phyloP scores from a whole-genome alignment of 306 rosid species.

The Comarum palustre region DNA sequence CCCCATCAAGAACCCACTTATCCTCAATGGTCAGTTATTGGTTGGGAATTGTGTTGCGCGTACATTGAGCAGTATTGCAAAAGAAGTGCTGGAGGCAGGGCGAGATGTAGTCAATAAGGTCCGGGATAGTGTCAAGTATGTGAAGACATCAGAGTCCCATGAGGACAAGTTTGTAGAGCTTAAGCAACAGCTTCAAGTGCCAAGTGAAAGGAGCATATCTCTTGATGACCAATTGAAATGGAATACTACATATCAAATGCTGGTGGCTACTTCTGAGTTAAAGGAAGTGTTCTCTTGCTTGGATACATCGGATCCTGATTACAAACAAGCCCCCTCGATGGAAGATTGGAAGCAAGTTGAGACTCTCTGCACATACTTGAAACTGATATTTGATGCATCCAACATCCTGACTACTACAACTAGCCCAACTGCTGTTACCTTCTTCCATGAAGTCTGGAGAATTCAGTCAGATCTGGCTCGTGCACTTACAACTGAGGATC shows the following conservation, averaged over 20 bases:
- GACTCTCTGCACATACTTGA: slow-evolving; percentile 62
- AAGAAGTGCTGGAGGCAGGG: slow-evolving; percentile 54
- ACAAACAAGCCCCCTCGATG: slow-evolving; percentile 64
- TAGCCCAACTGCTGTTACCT: slow-evolving; percentile 61
- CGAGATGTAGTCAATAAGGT: slow-evolving; percentile 52
- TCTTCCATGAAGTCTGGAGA: slow-evolving; percentile 92
- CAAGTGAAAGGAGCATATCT: slow-evolving; percentile 65
- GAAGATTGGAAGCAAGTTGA: slow-evolving; percentile 87
- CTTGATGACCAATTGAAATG: slow-evolving; percentile 79
- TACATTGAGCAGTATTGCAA: slow-evolving; percentile 64
- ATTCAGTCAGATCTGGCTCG: slow-evolving; percentile 71
- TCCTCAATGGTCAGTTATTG: slow-evolving; percentile 75
- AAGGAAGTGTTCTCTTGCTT: slow-evolving; percentile 83
- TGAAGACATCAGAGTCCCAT: slow-evolving; percentile 80
- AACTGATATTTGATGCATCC: slow-evolving; percentile 70
- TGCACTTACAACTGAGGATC: slow-evolving; percentile 55
- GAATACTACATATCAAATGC: slow-evolving; percentile 91
- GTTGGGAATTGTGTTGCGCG: slow-evolving; percentile 79
- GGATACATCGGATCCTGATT: slow-evolving; percentile 84
- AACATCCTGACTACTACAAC: slow-evolving; percentile 59
- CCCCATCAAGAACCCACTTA: slow-evolving; percentile 68
- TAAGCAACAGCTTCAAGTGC: slow-evolving; percentile 82
- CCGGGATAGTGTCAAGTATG: slow-evolving; percentile 76
- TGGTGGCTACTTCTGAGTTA: slow-evolving; percentile 71
- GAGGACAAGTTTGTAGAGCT: slow-evolving; percentile 79